phyloP scores from a whole-genome alignment of 2,329 filamentous ascomycete species.

The Lachnellula cervina region DNA sequence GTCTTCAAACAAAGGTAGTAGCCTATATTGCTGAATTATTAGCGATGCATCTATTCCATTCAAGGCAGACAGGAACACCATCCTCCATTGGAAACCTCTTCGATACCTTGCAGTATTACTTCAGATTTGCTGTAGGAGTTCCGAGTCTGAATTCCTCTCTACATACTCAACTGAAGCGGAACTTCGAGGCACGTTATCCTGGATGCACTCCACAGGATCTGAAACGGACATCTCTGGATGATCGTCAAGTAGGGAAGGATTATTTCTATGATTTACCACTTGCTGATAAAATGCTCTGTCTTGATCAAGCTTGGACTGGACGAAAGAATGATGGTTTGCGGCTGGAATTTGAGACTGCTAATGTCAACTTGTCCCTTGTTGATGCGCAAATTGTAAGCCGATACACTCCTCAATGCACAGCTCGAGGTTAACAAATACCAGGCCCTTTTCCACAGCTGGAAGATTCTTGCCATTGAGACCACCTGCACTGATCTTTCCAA shows the following conservation, averaged over 20 bases:
- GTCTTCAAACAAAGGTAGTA: constrained; percentile 65
- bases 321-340: constrained; percentile 67
- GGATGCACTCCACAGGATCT: constrained; percentile 72
- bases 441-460: constrained; percentile 84
- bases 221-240: constrained; percentile 66
- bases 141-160: constrained; percentile 81
- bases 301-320: constrained; percentile 74
- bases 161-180: constrained; percentile 78
- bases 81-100: constrained; percentile 67
- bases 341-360: constrained; percentile 79
- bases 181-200: constrained; percentile 74
- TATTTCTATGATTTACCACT: constrained; percentile 83
- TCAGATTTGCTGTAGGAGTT: constrained; percentile 73
- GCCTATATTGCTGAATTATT: constrained; percentile 82
- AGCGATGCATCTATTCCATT: constrained; percentile 84
- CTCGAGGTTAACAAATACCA: constrained; percentile 35
- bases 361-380: constrained; percentile 84
- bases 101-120: constrained; percentile 71
- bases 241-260: constrained; percentile 61
- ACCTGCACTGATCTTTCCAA: constrained; percentile 46
- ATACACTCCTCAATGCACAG: neutral
- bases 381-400: constrained; percentile 78
- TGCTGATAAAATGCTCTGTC: constrained; percentile 69
- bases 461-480: constrained; percentile 79
- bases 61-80: constrained; percentile 68